Conservation (phyloP, 139 green algal species). For the Penium margaritaceum region DNA sequence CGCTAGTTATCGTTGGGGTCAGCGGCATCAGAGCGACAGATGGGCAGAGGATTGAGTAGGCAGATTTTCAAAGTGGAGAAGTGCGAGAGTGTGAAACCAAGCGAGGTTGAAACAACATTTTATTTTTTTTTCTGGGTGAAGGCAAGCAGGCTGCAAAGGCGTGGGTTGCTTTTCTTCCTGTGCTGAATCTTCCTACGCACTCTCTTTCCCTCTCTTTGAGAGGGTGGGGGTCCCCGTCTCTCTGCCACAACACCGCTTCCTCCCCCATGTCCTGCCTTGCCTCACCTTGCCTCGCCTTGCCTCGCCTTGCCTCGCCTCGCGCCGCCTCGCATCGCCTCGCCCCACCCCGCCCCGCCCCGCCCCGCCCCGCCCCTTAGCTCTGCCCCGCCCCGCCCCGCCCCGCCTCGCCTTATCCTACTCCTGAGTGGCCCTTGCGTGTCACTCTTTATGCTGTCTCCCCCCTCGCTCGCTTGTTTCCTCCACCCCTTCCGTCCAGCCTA, state of each 20-base stretch:
- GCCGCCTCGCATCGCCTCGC: neutral
- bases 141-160: too few relatives aligned
- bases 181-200: neutral
- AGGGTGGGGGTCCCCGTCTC: too few relatives aligned
- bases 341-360: too few relatives aligned
- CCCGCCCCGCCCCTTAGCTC: neutral
- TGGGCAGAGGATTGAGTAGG: too few relatives aligned
- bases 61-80: too few relatives aligned
- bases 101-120: too few relatives aligned
- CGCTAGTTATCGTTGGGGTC: neutral
- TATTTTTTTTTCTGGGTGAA: neutral
- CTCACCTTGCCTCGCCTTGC: too few relatives aligned
- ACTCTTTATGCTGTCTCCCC: neutral
- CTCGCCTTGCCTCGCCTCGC: neutral
- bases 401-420: neutral
- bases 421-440: neutral
- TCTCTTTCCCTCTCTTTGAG: too few relatives aligned
- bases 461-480: neutral
- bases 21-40: too few relatives aligned
- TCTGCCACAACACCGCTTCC: too few relatives aligned
- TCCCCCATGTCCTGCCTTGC: too few relatives aligned
- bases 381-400: neutral
- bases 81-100: too few relatives aligned
- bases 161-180: neutral
- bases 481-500: neutral